Evolutionary conservation across 257 asterid species (phyloP).

Genomic region (Ehretia macrophylla): DNA sequence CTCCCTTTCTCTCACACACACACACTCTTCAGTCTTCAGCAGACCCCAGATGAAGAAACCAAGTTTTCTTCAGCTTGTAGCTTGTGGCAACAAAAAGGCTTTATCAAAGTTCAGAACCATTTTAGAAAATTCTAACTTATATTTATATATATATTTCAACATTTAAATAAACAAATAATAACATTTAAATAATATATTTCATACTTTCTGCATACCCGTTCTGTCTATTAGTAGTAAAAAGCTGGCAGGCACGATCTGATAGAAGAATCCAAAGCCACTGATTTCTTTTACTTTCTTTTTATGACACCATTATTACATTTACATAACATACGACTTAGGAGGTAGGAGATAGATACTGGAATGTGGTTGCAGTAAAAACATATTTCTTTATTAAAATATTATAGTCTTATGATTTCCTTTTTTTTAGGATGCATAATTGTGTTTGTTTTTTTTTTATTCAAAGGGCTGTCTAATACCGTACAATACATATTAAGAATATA

Average conservation of each 20-base stretch:
- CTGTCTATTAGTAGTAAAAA: constrained; percentile 31
- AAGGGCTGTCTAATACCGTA: too few relatives aligned
- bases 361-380: too few relatives aligned
- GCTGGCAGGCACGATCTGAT: constrained; percentile 97
- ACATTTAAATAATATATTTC: constrained; percentile 20
- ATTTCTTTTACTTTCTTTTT: constrained; percentile 32
- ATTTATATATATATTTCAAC: constrained; percentile 3
- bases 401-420: too few relatives aligned
- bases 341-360: too few relatives aligned
- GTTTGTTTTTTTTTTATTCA: too few relatives aligned
- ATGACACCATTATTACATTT: too few relatives aligned
- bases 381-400: too few relatives aligned
- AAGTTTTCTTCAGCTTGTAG: constrained; percentile 13
- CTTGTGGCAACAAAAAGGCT: constrained; percentile 27
- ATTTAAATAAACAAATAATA: constrained; percentile 20
- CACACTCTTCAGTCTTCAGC: constrained; percentile 15
- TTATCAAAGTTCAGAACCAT: constrained; percentile 22
- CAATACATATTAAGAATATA: too few relatives aligned
- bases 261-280: constrained; percentile 84
- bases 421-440: too few relatives aligned
- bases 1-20: constrained; percentile 9
- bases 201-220: constrained; percentile 39
- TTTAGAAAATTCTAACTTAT: neutral
- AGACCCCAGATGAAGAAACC: constrained; percentile 14
- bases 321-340: too few relatives aligned